Evolutionary conservation across 2,329 filamentous ascomycete genomes (phyloP), one percentile per base, ranked within the genome.

Genomic region (Neophaeococcomyces aloes): DNA sequence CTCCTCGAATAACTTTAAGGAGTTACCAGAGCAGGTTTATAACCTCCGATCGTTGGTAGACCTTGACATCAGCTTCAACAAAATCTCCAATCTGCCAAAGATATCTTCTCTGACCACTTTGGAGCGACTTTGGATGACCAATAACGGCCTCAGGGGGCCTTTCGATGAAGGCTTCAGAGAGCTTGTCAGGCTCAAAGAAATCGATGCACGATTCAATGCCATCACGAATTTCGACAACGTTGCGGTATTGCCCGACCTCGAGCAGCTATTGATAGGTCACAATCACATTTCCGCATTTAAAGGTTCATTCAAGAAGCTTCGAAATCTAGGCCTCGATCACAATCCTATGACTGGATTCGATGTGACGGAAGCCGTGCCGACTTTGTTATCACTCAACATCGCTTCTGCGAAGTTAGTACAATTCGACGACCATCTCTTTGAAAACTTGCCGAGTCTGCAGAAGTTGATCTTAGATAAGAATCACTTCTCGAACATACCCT

Each of bases 321-420:
- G 87, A 45, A 81, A 83, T 30, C 70, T 98, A 44, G 86, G 89
- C 57, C 71, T 98, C 50, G 94, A 98, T 60, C 88, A 91, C 48
- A 96, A 94, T 58, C 91, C 91, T 1, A 78, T 98, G 49, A 96
- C 91, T 13, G 86, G 87, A 49, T 98, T 98, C 53, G 86, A 93
- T 54, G 76, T 98, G 32, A 77, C 75, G 37, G 72, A 76, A 27
- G 74, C 83, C 2, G 78, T 94, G 13, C 83, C 86, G 13, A 89
- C 86, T 0, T 67, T 98, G 25, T 89, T 86, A 50, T 79, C 81
- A 14, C 72, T 98, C 40, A 96, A 94, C 56, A 71, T 98, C 44
- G 91, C 88, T 5, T 89, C 87, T 42, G 87, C 84, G 4, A 94
- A 96, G 62, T 70, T 98, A 33, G 84, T 88, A 2, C 86, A 87